Evolutionary conservation across 257 asterid species (phyloP), one percentile per base, ranked within the genome.

Genomic region (Rehmannia glutinosa): DNA sequence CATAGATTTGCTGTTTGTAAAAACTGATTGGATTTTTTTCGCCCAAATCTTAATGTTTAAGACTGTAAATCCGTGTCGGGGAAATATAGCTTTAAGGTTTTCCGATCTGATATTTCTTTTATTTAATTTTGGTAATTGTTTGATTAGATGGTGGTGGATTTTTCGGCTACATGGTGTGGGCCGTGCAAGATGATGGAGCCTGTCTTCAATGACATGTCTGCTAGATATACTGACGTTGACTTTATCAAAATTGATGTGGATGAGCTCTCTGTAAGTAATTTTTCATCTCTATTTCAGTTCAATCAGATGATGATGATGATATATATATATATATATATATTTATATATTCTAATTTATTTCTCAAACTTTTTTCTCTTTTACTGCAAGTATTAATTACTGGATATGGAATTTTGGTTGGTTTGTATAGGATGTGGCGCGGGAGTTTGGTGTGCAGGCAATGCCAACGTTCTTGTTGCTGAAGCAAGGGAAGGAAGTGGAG

Each of bases 161-260:
- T 92, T 24, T 74, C 96, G 30, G 97, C 97, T 7, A 32, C 88
- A 8, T 92, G 98, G 97, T 92, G 98, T 49, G 97, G 97, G 2
- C 98, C 97, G 39, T 90, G 98, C 92, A 92, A 73, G 81, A 66
- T 87, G 62, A 86, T 87, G 68, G 97, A 82, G 69, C 97, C 98
- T 23, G 73, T 69, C 69, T 66, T 90, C 74, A 66, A 78, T 2
- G 66, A 45, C 1, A 59, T 92, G 88, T 72, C 98, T n/a, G 23
- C 61, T 60, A 86, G 78, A 64, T 92, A 68, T 70, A 27, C 91
- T 12, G 81, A 90, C 61, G 93, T 90, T 12, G 96, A 90, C 58
- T 92, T 92, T 58, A 79, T 80, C 68, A 90, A 92, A 79, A 86
- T 92, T 54, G 98, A 92, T 36, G 97, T 87, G 6, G 98, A 92